These are phyloP conservation scores for Umbelopsis ramanniana DNA, from an alignment of 192 early-diverging fungal species.

Conservation along the genomic window DNA sequence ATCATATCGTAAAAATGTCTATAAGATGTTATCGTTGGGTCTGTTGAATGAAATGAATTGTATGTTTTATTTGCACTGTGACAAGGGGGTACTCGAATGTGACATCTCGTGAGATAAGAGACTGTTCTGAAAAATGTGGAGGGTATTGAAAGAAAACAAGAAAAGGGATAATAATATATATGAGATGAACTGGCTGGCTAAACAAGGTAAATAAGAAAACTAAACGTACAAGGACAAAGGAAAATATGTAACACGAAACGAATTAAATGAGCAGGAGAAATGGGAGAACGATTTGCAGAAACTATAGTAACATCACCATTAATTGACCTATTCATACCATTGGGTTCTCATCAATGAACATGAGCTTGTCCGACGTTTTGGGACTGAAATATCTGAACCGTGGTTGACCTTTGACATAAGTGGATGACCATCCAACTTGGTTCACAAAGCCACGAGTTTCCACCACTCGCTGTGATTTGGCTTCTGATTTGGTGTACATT, in stretches of 20 bases:
- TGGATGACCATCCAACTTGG: slow-evolving; percentile 12
- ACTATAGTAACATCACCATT: background rate
- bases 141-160: background rate
- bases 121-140: background rate
- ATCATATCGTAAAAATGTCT: background rate
- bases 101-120: background rate
- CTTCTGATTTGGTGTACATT: slow-evolving; percentile 16
- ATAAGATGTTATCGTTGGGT: background rate
- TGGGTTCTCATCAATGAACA: slow-evolving; percentile 47
- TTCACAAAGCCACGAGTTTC: background rate
- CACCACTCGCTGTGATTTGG: slow-evolving; percentile 3
- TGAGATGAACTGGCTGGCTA: background rate
- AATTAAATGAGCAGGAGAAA: background rate
- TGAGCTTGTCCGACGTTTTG: slow-evolving; percentile 41
- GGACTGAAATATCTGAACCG: slow-evolving; percentile 48
- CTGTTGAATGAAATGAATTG: background rate
- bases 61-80: background rate
- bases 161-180: background rate
- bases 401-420: slow-evolving; percentile 32
- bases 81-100: background rate
- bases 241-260: slow-evolving; percentile 16
- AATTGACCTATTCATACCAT: slow-evolving; percentile 4
- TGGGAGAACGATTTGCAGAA: background rate
- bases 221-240: slow-evolving; percentile 4
- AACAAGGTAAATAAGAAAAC: background rate